These are phyloP conservation scores for Chytridium lagenaria DNA, from an alignment of 371 early-diverging fungal genomes.

Conservation along the genomic window DNA sequence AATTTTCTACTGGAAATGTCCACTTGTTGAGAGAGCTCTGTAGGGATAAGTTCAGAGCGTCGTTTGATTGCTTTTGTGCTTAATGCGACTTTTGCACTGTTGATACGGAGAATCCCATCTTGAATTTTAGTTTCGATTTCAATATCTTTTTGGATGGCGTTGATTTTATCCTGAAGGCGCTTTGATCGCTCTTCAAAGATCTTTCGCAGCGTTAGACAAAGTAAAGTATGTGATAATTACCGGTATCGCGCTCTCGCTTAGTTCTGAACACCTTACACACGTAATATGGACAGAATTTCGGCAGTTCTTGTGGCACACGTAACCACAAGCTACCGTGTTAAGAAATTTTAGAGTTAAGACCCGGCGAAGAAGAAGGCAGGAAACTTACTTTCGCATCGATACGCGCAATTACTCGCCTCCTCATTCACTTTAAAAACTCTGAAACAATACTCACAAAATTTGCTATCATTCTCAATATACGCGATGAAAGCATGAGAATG, in stretches of 20 bases:
- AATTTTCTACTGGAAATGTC: constrained; percentile 48
- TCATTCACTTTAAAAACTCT: constrained; percentile 4
- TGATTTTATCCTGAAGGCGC: constrained; percentile 48
- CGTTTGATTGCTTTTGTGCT: constrained; percentile 25
- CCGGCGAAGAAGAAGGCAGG: not conserved
- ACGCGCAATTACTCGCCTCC: constrained; percentile 32
- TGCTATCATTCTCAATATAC: constrained; percentile 33
- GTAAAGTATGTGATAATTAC: not conserved
- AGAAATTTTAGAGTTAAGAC: not conserved
- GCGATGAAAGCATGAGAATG: constrained; percentile 52
- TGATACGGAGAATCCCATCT: constrained; percentile 52
- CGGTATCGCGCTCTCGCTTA: constrained; percentile 36
- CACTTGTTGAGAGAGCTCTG: constrained; percentile 47
- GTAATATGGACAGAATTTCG: constrained; percentile 42
- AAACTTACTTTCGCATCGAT: constrained; percentile 46
- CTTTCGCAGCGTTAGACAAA: constrained; percentile 2
- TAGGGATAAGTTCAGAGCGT: not conserved
- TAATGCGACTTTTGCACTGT: constrained; percentile 39
- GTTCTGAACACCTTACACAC: constrained; percentile 41
- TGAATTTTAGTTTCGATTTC: constrained; percentile 59
- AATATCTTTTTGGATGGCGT: constrained; percentile 52
- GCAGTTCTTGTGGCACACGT: constrained; percentile 53
- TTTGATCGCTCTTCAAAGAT: constrained; percentile 44
- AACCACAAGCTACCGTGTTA: constrained; percentile 45
- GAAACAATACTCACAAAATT: constrained; percentile 55